Percentiles rank a stretch among this genome's conserved stretches.
phyloP scores from a whole-genome alignment of 306 rosid genomes.

The Rubus idaeus region DNA sequence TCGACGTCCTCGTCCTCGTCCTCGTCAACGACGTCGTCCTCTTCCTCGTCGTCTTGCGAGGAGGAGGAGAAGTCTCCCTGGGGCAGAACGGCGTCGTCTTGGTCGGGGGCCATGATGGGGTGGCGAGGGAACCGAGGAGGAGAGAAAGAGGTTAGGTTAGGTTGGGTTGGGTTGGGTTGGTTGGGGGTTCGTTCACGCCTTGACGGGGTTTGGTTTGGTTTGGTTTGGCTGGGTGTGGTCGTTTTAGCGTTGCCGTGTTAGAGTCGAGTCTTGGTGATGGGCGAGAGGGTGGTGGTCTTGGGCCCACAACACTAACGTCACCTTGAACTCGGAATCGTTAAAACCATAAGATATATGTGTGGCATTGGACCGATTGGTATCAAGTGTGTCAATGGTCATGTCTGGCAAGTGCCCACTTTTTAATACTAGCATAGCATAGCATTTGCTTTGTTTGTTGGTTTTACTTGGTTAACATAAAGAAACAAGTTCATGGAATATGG shows the following conservation, averaged over 20 bases:
- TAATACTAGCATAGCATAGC: no score
- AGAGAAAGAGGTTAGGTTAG: not conserved
- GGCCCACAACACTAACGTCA: not conserved
- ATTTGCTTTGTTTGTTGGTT: no score
- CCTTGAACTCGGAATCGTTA: not conserved
- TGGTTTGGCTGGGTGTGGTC: not conserved
- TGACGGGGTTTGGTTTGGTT: slow-evolving; percentile 1
- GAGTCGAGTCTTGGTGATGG: slow-evolving; percentile 10
- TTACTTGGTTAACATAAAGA: no score
- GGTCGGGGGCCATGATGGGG: slow-evolving; percentile 52
- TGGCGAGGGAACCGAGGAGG: not conserved
- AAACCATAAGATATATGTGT: not conserved
- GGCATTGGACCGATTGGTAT: not conserved
- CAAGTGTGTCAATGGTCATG: not conserved
- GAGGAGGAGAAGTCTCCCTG: slow-evolving; percentile 59
- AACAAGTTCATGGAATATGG: no score
- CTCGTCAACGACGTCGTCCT: slow-evolving; percentile 27
- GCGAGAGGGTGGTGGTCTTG: not conserved
- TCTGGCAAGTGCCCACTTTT: not conserved
- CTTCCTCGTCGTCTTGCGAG: slow-evolving; percentile 35
- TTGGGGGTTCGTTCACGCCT: not conserved
- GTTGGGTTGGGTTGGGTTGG: not conserved
- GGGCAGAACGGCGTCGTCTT: slow-evolving; percentile 68
- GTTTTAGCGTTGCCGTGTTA: slow-evolving; percentile 17
- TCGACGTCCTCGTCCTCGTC: slow-evolving; percentile 26